Conservation (phyloP, 352 stramenopile genomes). For the Aphanomyces euteiches region DNA sequence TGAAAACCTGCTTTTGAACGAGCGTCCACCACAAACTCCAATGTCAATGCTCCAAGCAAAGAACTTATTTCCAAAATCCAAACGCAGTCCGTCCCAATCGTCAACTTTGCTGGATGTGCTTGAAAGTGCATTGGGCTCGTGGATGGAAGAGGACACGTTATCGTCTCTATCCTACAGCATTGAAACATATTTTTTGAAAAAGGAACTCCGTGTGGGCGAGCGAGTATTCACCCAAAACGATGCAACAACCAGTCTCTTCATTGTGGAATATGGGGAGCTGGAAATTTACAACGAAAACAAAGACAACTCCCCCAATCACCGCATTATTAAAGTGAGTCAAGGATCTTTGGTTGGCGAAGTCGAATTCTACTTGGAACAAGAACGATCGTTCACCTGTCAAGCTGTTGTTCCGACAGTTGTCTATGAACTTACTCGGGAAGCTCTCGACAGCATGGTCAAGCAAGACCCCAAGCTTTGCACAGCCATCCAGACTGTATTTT, state of each 20-base stretch:
- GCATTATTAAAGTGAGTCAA: slow-evolving; percentile 25
- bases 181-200: slow-evolving; percentile 14
- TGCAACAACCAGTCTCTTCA: background rate
- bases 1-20: slow-evolving; percentile 24
- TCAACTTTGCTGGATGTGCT: slow-evolving; percentile 4
- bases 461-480: slow-evolving; percentile 20
- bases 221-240: slow-evolving; percentile 18
- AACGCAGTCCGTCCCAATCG: background rate
- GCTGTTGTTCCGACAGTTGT: slow-evolving; percentile 6
- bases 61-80: slow-evolving; percentile 19
- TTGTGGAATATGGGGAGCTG: slow-evolving; percentile 15
- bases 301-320: background rate
- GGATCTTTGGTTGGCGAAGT: slow-evolving; percentile 26
- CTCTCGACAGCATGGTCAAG: slow-evolving; percentile 8
- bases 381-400: slow-evolving; percentile 22
- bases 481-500: slow-evolving; percentile 22
- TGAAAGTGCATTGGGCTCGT: slow-evolving; percentile 1
- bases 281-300: slow-evolving; percentile 13
- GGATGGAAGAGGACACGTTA: background rate
- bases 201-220: background rate
- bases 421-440: slow-evolving; percentile 13
- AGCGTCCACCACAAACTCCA: slow-evolving; percentile 11
- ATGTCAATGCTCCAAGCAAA: slow-evolving; percentile 2
- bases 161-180: background rate
- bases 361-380: slow-evolving; percentile 25